Conservation (phyloP, 805 yeast genomes). For the Jamesozyma gamospora region DNA sequence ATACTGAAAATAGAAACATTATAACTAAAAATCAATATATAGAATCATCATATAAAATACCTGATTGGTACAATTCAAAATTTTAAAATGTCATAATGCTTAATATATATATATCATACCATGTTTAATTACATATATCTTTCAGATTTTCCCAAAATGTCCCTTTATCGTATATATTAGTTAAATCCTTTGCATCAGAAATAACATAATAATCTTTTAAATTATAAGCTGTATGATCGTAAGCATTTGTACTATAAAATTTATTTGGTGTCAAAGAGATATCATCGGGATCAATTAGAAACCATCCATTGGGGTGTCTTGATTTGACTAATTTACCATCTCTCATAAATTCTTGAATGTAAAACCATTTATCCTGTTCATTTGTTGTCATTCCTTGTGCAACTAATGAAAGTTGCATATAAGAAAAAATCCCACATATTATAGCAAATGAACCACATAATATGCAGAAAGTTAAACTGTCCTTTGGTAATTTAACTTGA, state of each 20-base stretch:
- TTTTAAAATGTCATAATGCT: neutral
- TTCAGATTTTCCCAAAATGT: constrained; percentile 18
- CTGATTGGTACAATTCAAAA: constrained; percentile 12
- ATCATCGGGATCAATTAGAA: constrained; percentile 5
- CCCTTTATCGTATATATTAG: constrained; percentile 27
- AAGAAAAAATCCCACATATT: constrained; percentile 36
- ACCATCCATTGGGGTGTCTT: constrained; percentile 11
- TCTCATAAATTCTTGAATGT: constrained; percentile 41
- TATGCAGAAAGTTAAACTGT: constrained; percentile 32
- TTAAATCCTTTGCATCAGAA: constrained; percentile 12
- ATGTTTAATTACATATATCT: constrained; percentile 8
- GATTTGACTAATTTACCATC: constrained; percentile 30
- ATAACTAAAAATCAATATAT: neutral
- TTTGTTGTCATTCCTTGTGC: constrained; percentile 66
- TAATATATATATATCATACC: neutral
- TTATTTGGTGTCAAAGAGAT: neutral
- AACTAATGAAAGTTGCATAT: constrained; percentile 40
- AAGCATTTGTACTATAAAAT: constrained; percentile 25
- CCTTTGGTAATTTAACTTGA: constrained; percentile 10
- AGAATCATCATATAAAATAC: neutral
- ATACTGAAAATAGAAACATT: too few species aligned
- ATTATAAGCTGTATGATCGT: constrained; percentile 17
- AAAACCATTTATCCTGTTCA: constrained; percentile 65
- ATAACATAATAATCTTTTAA: constrained; percentile 9
- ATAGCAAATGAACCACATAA: constrained; percentile 37